Evolutionary conservation across 129 eudicot genomes (phyloP), one percentile per base, ranked within the genome.

Genomic region (Cynara cardunculus): DNA sequence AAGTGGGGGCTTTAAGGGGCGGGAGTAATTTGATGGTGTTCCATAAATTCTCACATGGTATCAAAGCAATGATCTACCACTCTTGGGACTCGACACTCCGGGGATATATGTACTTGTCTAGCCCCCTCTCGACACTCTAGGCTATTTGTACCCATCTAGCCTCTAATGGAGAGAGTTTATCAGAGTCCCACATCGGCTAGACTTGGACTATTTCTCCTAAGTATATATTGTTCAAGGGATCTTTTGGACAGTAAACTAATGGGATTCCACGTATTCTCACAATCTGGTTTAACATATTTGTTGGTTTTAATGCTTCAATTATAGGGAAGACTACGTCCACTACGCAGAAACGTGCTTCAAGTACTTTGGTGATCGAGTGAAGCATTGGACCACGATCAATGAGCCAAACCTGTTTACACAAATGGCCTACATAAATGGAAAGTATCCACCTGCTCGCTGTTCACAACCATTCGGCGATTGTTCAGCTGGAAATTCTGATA

Each of bases 311-410:
- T 46, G 61, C 34, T 84, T 72, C 49, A 41, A 10, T 76, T 76
- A 83, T 78, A 92, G 98, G 93, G 95, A 90, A 53, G 99, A 96
- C 24, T 96, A 79, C 78, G 82, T 87, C 37, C 85, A 88, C 82
- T 96, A 82, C 85, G 93, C 98, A 37, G 83, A 89, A 80, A 88
- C 82, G 13, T 96, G 98, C 75, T 92, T 92, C 39, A 74, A 84
- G 76, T 78, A 86, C 69, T 96, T 96, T 75, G 97, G 90, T 31
- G 91, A 96, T 66, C 91, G 97, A 37, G 98, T 96, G 83, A 96
- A 88, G 89, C 69, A 91, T 67, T 92, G 97, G 98, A 59, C 46
- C 25, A 87, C 93, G 0, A 90, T 96, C 74, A 96, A 93, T 21
- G 98, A 96, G 74, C 98, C 99, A 70, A 96, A 96, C 75, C 46